Percentiles rank a stretch among this genome's conserved stretches.
These are phyloP conservation scores for Colletotrichum magnum DNA, from an alignment of 2,329 filamentous ascomycete species.

Conservation along the genomic window DNA sequence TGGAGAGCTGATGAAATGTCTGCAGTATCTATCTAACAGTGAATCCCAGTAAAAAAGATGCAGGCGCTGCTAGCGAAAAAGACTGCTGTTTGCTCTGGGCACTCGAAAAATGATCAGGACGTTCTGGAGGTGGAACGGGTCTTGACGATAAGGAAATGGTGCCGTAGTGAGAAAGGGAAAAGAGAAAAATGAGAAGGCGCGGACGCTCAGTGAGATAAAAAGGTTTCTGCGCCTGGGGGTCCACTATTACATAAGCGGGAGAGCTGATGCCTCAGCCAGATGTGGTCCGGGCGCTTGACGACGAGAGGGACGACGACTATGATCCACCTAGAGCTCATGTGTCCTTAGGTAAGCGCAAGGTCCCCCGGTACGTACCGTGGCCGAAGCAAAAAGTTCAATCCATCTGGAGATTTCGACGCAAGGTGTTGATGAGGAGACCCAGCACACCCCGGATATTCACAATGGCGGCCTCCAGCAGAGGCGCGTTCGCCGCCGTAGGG, in stretches of 20 bases:
- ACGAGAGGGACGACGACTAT: no score
- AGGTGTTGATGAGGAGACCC: conserved; percentile 31
- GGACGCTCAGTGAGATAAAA: conserved; percentile 36
- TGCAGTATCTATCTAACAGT: conserved; percentile 98
- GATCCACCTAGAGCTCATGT: not conserved
- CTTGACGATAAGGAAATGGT: conserved; percentile 97
- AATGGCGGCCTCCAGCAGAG: conserved; percentile 72
- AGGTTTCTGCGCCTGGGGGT: conserved; percentile 19
- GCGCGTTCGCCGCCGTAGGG: conserved; percentile 63
- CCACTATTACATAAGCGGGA: conserved; percentile 30
- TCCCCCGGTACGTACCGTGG: conserved; percentile 47
- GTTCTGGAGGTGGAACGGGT: conserved; percentile 77
- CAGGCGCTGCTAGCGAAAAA: conserved; percentile 99
- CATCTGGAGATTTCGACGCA: conserved; percentile 34
- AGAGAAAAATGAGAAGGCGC: conserved; percentile 42
- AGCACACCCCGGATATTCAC: conserved; percentile 42
- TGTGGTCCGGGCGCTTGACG: not conserved
- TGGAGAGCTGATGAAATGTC: conserved; percentile 67
- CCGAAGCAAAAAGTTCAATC: conserved; percentile 47
- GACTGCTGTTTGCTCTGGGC: conserved; percentile 88
- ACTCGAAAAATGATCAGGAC: conserved; percentile 92
- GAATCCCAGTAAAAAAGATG: conserved; percentile 76
- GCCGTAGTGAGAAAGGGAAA: conserved; percentile 68
- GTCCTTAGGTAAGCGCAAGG: conserved; percentile 42
- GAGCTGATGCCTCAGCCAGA: not conserved